Conservation (phyloP, 352 stramenopile genomes). For the Phytophthora brassicae region DNA sequence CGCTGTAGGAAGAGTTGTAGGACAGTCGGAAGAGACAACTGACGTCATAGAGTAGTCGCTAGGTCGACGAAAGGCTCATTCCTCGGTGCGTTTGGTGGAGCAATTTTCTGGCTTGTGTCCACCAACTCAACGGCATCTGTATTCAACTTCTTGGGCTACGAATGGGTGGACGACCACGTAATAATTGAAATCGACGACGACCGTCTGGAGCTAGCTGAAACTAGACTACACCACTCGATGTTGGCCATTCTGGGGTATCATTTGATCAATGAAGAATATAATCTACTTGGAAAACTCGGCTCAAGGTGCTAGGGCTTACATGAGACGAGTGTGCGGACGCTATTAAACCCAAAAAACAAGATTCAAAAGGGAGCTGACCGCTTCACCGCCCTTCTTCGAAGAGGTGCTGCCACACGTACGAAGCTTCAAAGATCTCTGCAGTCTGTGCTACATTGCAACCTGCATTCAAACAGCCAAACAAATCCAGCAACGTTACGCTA, state of each 20-base stretch:
- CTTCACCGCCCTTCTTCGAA: too few relatives aligned
- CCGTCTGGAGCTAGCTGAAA: neutral
- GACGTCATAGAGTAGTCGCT: too few relatives aligned
- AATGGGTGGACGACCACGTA: conserved; percentile 37
- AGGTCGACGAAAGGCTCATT: too few relatives aligned
- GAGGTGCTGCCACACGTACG: too few relatives aligned
- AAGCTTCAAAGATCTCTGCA: too few relatives aligned
- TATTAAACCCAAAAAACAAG: conserved; percentile 10
- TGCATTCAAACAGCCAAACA: too few relatives aligned
- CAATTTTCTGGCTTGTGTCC: conserved; percentile 6
- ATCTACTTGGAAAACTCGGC: conserved; percentile 2
- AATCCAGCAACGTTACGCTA: too few relatives aligned
- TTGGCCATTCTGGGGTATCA: conserved; percentile 19
- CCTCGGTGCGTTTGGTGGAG: conserved; percentile 8
- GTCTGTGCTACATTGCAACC: too few relatives aligned
- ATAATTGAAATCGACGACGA: conserved; percentile 17
- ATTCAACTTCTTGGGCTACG: conserved; percentile 19
- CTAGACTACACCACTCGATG: conserved; percentile 10
- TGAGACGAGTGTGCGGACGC: neutral
- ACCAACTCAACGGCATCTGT: conserved; percentile 7
- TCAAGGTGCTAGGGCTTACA: conserved; percentile 9
- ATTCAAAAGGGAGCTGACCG: conserved; percentile 8
- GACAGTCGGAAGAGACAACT: too few relatives aligned
- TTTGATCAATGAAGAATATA: conserved; percentile 31
- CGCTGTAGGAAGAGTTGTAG: too few relatives aligned